A percentile compares a stretch with the other conserved stretches of the same genome.
These are phyloP conservation scores for Sodiomyces alkalinus DNA, from an alignment of 2,329 filamentous ascomycete species.

Conservation along the genomic window DNA sequence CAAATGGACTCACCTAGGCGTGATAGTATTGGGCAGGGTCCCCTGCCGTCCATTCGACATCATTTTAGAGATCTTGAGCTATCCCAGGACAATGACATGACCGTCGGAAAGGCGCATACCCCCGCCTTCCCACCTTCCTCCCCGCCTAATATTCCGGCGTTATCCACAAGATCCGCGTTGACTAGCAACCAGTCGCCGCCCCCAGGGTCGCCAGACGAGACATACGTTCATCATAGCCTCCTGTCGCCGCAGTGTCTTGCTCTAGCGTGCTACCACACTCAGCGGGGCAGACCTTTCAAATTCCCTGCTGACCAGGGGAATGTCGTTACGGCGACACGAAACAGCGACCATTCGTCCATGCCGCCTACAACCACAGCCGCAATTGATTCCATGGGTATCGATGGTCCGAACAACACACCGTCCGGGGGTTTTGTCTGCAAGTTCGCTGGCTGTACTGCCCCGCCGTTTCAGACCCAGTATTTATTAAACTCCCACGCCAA, in stretches of 20 bases:
- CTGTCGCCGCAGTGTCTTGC: conserved; percentile 29
- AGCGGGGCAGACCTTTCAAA: conserved; percentile 17
- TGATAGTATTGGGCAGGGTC: conserved; percentile 17
- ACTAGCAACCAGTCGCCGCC: conserved; percentile 18
- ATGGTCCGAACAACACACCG: conserved; percentile 37
- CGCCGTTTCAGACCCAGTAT: conserved; percentile 63
- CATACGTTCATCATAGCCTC: conserved; percentile 16
- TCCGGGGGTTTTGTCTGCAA: conserved; percentile 42
- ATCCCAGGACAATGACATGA: conserved; percentile 17
- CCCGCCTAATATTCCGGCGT: conserved; percentile 15
- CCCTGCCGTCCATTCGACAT: conserved; percentile 22
- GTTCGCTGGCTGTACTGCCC: conserved; percentile 48
- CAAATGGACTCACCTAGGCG: conserved; percentile 20
- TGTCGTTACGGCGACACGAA: conserved; percentile 29
- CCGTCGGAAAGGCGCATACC: conserved; percentile 9
- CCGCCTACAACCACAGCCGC: conserved; percentile 22
- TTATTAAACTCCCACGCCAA: conserved; percentile 68
- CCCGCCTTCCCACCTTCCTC: conserved; percentile 19
- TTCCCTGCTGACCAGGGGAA: conserved; percentile 25
- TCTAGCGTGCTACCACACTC: conserved; percentile 11
- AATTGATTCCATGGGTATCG: conserved; percentile 41
- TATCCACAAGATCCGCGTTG: conserved; percentile 12
- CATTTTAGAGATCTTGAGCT: conserved; percentile 20
- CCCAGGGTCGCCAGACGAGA: conserved; percentile 33
- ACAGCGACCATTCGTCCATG: conserved; percentile 28